phyloP scores from a whole-genome alignment of 257 asterid genomes.

The Plantago ovata region DNA sequence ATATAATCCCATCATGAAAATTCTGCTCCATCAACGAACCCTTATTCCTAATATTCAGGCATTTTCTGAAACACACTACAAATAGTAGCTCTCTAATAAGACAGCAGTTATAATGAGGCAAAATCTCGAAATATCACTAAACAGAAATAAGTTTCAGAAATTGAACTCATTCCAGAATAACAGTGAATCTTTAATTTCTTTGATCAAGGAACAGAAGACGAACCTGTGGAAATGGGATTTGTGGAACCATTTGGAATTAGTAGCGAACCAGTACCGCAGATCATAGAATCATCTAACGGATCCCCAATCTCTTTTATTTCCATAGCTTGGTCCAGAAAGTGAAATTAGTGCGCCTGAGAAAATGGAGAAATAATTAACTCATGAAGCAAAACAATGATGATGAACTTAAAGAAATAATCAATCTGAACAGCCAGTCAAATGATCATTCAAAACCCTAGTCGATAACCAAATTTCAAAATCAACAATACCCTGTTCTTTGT shows the following conservation, averaged over 20 bases:
- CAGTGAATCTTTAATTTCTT: not conserved
- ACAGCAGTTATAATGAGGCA: not conserved
- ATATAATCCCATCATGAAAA: not conserved
- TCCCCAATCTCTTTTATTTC: constrained; percentile 53
- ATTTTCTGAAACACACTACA: not conserved
- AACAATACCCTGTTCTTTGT: too few relatives aligned
- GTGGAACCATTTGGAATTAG: constrained; percentile 56
- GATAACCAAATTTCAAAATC: too few relatives aligned
- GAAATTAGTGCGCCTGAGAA: too few relatives aligned
- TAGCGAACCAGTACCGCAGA: constrained; percentile 63
- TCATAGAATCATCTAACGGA: constrained; percentile 62
- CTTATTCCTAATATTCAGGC: not conserved
- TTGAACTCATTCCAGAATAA: not conserved
- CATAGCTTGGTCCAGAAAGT: constrained; percentile 41
- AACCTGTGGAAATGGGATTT: constrained; percentile 53
- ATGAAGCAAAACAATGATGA: too few relatives aligned
- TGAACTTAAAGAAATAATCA: too few relatives aligned
- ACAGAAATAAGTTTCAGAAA: not conserved
- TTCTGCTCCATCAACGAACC: not conserved
- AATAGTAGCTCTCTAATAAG: too few relatives aligned
- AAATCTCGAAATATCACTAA: not conserved
- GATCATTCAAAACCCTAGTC: too few relatives aligned
- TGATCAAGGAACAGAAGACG: constrained; percentile 8
- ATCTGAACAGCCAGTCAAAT: too few relatives aligned
- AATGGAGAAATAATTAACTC: too few relatives aligned